A percentile compares a stretch with the other conserved stretches of the same genome.
Evolutionary conservation across 495 filamentous ascomycete species (phyloP).

Genomic region (Echria macrotheca): DNA sequence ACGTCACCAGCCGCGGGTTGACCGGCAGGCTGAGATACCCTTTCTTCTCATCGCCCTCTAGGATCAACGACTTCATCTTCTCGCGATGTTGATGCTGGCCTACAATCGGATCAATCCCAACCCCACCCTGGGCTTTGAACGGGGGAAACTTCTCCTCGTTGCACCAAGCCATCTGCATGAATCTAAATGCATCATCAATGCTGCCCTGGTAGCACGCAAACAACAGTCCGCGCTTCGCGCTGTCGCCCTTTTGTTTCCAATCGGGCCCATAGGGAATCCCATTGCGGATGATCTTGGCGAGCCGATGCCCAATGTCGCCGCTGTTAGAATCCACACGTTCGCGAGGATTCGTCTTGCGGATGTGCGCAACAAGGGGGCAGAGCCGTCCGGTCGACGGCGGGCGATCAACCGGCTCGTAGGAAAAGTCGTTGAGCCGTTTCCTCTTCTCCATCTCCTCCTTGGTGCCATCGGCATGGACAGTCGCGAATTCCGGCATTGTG

Average conservation of each 20-base stretch:
- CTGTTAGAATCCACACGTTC: not conserved
- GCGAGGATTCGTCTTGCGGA: slow-evolving; percentile 6
- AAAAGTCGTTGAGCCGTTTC: no score
- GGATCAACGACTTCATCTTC: not conserved
- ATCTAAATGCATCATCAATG: not conserved
- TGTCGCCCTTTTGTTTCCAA: not conserved
- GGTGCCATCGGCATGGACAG: no score
- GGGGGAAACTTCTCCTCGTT: not conserved
- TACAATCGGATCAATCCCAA: not conserved
- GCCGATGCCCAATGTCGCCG: no score
- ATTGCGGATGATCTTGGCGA: slow-evolving; percentile 3
- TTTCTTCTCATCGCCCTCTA: not conserved
- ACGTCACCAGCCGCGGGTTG: not conserved
- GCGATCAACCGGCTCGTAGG: not conserved
- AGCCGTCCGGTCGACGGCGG: not conserved
- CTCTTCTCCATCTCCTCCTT: no score
- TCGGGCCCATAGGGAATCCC: slow-evolving; percentile 2
- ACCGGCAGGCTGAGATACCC: not conserved
- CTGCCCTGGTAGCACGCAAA: slow-evolving; percentile 8
- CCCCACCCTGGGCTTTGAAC: not conserved
- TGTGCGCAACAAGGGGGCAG: slow-evolving; percentile 2
- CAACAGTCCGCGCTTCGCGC: slow-evolving; percentile 2
- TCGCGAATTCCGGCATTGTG: not conserved
- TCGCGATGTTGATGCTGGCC: not conserved
- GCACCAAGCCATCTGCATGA: not conserved